Conservation (phyloP, 257 asterid species). For the Linaria vulgaris region DNA sequence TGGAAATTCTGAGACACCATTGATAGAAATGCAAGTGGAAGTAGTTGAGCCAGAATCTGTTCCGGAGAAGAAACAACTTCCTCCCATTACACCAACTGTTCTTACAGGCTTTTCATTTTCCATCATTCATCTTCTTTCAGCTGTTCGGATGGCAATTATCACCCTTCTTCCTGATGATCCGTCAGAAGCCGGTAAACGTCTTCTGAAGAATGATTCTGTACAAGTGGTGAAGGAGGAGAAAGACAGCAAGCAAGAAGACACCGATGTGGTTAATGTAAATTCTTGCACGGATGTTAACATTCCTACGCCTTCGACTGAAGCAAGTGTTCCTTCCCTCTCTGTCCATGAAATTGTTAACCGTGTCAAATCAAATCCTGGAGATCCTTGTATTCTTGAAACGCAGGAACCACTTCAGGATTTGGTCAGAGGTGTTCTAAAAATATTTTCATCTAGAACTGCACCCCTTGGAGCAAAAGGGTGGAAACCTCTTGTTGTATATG, state of each 20-base stretch:
- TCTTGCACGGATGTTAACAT: conserved; percentile 40
- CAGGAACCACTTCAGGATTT: conserved; percentile 98
- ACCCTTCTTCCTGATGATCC: conserved; percentile 76
- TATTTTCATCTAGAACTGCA: conserved; percentile 86
- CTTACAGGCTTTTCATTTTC: conserved; percentile 92
- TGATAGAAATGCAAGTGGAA: conserved; percentile 51
- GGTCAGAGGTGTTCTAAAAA: conserved; percentile 90
- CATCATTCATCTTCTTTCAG: conserved; percentile 91
- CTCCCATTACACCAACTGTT: conserved; percentile 79
- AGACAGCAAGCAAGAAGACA: conserved; percentile 45
- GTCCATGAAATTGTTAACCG: conserved; percentile 86
- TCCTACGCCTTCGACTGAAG: conserved; percentile 46
- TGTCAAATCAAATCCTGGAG: conserved; percentile 85
- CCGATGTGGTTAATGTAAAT: conserved; percentile 36
- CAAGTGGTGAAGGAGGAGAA: conserved; percentile 46
- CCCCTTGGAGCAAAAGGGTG: conserved; percentile 99
- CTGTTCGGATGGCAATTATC: conserved; percentile 86
- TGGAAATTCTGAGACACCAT: conserved; percentile 55
- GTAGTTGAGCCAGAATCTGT: conserved; percentile 61
- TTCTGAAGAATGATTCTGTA: conserved; percentile 48
- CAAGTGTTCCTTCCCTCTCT: conserved; percentile 61
- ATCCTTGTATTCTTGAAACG: conserved; percentile 93
- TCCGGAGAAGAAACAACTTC: conserved; percentile 73
- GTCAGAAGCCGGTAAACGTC: conserved; percentile 41
- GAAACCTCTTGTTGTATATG: conserved; percentile 88